These are phyloP conservation scores for Xylariaceae sp. DNA, from an alignment of 2,329 filamentous ascomycete species.

Conservation along the genomic window DNA sequence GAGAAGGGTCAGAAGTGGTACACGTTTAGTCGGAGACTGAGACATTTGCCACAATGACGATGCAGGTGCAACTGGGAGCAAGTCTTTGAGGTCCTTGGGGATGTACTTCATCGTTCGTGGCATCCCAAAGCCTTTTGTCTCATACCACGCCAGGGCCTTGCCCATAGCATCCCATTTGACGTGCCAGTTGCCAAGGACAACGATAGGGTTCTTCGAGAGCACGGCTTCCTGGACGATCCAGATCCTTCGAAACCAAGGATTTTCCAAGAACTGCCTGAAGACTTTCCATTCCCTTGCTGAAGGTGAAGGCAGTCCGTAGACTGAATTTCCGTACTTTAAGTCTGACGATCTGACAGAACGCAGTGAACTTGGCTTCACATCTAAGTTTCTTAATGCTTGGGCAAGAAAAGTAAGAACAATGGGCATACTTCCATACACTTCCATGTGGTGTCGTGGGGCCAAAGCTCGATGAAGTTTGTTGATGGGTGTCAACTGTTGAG, in stretches of 20 bases:
- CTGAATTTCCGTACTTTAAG: constrained; percentile 11
- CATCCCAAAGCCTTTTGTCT: constrained; percentile 15
- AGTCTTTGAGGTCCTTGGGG: constrained; percentile 6
- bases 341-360: constrained; percentile 1
- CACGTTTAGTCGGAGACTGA: no score
- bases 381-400: constrained; percentile 16
- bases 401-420: constrained; percentile 16
- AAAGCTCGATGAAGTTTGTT: no score
- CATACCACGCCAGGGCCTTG: constrained; percentile 13
- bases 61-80: constrained; percentile 11
- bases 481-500: no score
- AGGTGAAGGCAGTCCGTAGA: constrained; percentile 14
- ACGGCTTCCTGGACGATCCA: constrained; percentile 19
- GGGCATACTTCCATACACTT: constrained; percentile 9
- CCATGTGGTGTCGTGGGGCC: constrained; percentile 1
- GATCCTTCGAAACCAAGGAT: constrained; percentile 17
- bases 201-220: constrained; percentile 11
- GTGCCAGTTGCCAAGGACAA: constrained; percentile 16
- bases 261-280: constrained; percentile 13
- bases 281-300: constrained; percentile 12
- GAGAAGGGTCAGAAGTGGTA: constrained; percentile 1
- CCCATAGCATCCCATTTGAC: constrained; percentile 15
- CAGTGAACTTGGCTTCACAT: constrained; percentile 2
- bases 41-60: neutral
- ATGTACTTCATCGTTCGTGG: constrained; percentile 9